Percentiles rank a stretch among this genome's conserved stretches.
phyloP scores from a whole-genome alignment of 345 rosid genomes.

The Citrus trifoliata region DNA sequence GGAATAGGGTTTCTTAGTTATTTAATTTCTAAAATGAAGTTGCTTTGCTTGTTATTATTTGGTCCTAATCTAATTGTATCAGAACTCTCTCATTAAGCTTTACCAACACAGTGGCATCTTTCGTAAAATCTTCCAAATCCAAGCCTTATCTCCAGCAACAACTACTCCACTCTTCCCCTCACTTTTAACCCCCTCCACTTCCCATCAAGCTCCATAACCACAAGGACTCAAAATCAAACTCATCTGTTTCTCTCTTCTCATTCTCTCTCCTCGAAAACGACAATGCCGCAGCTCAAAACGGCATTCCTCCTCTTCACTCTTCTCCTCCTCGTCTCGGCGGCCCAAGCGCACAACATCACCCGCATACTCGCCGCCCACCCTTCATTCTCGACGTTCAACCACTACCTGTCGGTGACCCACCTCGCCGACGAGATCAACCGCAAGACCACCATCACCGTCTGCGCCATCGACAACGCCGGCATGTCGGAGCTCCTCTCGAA shows the following conservation, averaged over 20 bases:
- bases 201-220: not conserved
- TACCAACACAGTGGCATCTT: slow-evolving; percentile 1
- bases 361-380: slow-evolving; percentile 67
- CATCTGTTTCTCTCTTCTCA: not conserved
- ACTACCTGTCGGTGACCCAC: slow-evolving; percentile 73
- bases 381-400: slow-evolving; percentile 78
- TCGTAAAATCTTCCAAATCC: slow-evolving; percentile 17
- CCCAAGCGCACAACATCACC: slow-evolving; percentile 75
- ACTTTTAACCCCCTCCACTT: not conserved
- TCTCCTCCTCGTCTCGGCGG: slow-evolving; percentile 19
- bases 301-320: slow-evolving; percentile 13
- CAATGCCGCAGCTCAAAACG: slow-evolving; percentile 27
- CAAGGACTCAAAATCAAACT: not conserved
- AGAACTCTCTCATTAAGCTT: not conserved
- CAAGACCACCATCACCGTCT: slow-evolving; percentile 79
- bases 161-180: not conserved
- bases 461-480: slow-evolving; percentile 79
- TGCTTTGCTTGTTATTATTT: too few relatives aligned
- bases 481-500: slow-evolving; percentile 62
- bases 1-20: too few relatives aligned
- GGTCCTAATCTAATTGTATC: too few relatives aligned
- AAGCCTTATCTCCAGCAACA: not conserved
- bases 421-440: slow-evolving; percentile 85
- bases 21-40: too few relatives aligned
- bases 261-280: slow-evolving; percentile 1